phyloP scores from a whole-genome alignment of 768 basidiomycete genomes.

The Tephrocybe sp. region DNA sequence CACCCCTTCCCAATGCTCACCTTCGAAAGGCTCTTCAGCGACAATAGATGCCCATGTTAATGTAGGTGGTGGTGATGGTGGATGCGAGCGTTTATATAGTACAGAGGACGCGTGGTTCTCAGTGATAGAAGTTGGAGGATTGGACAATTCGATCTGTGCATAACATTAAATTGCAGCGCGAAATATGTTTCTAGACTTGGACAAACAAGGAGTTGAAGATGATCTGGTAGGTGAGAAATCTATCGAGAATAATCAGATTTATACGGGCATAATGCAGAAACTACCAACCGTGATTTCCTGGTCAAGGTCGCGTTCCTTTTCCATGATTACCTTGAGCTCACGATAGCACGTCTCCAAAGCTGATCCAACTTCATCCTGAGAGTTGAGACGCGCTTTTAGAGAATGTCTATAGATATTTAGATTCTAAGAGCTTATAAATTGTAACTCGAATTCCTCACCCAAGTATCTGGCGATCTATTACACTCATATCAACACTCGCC shows the following conservation, averaged over 20 bases:
- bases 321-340: conserved; percentile 48
- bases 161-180: background rate
- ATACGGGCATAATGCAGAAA: background rate
- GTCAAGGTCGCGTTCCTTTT: conserved; percentile 57
- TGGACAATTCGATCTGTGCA: conserved; percentile 53
- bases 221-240: conserved; percentile 63
- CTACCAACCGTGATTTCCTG: conserved; percentile 58
- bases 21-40: conserved; percentile 80
- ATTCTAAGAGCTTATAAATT: too few species aligned
- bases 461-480: conserved; percentile 52
- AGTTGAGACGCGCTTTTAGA: conserved; percentile 70
- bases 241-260: conserved; percentile 21
- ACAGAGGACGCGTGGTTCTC: conserved; percentile 52
- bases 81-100: conserved; percentile 45
- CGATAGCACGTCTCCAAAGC: conserved; percentile 55
- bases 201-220: conserved; percentile 70
- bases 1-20: conserved; percentile 83
- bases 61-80: conserved; percentile 33
- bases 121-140: conserved; percentile 47
- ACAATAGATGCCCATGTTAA: conserved; percentile 81
- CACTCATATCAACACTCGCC: conserved; percentile 51
- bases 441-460: conserved; percentile 38
- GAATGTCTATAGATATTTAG: conserved; percentile 38
- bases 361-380: conserved; percentile 55
- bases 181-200: background rate